Base-by-base conservation (phyloP, 2,329 filamentous ascomycete genomes). In the Neopestalotiopsis clavispora region DNA sequence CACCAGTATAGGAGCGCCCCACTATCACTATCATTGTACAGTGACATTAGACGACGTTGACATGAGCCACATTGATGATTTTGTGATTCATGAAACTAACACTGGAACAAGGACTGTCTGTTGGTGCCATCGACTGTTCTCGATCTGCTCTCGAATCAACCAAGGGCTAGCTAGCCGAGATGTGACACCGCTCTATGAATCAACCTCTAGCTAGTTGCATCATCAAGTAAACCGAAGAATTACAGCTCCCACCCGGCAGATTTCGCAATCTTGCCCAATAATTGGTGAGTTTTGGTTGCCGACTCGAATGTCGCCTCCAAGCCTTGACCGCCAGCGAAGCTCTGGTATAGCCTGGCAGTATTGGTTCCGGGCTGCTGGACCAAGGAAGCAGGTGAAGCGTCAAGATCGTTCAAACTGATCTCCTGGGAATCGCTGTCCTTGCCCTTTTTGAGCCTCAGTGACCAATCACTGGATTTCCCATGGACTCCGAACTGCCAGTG, bases 181-280 rank as follows among this genome's bases (percentile, higher is more conserved):
- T 28, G 23, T 28, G 23, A 28, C 23, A 28, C 23, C 23, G 23
- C 23, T 28, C 23, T 28, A 28, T 28, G 23, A 28, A 28, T 28
- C 23, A 28, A 28, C 23, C 23, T 28, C 23, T 28, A 28, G 23
- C 23, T 28, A 28, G 23, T 28, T 28, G 23, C 23, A 28, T 28
- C 23, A 28, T 28, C 23, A 28, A 28, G 42, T n/a, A 49, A 49
- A 5, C n/a, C 42, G 23, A 28, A 28, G 23, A 28, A 28, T 38
- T 59, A 28, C 42, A 40, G 45, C 20, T 72, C 59, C 72, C 71
- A 74, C 2, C 71, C 72, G 7, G 72, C 72, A 79, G 71, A 78
- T 77, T 68, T 68, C 23, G 72, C 17, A 45, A 75, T 77, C 12
- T 66, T 66, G 12, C 75, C 71, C 23, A 77, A 65, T 1, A 76